These are phyloP conservation scores for Draba incana DNA, from an alignment of 345 rosid species.

Conservation along the genomic window DNA sequence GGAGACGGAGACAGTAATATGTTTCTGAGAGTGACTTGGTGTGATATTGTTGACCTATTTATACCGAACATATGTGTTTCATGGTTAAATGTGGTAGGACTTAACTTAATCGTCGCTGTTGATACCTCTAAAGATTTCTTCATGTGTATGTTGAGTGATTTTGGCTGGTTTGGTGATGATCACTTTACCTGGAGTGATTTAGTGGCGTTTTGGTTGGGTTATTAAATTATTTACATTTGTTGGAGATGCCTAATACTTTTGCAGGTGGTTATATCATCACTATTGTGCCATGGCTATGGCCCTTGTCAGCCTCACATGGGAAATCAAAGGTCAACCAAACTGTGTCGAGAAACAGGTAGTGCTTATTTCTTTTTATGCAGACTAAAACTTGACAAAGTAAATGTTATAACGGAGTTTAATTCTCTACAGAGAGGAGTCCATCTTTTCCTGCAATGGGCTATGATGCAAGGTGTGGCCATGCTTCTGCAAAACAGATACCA, in stretches of 20 bases:
- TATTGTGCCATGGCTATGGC: conserved; percentile 97
- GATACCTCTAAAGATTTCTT: not conserved
- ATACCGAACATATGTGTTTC: not conserved
- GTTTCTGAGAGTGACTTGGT: conserved; percentile 16
- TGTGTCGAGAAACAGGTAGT: conserved; percentile 93
- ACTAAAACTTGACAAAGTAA: conserved; percentile 22
- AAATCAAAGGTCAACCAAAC: conserved; percentile 94
- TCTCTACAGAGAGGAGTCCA: conserved; percentile 88
- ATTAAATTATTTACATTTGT: too few relatives aligned
- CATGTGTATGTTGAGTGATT: not conserved
- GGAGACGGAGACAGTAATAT: not conserved
- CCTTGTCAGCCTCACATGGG: conserved; percentile 99
- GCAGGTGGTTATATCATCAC: conserved; percentile 99
- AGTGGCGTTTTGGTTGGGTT: too few relatives aligned
- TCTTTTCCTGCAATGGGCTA: conserved; percentile 99
- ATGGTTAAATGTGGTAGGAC: not conserved
- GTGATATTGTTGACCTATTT: conserved; percentile 8
- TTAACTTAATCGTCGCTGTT: too few relatives aligned
- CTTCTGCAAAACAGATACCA: conserved; percentile 98
- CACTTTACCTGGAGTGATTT: not conserved
- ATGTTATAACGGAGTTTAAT: conserved; percentile 26
- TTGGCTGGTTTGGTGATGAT: not conserved
- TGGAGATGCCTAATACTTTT: too few relatives aligned
- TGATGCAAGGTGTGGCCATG: conserved; percentile 99
- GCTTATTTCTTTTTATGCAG: conserved; percentile 24